Conservation (phyloP, 352 stramenopile species). For the Plasmopara halstedii region DNA sequence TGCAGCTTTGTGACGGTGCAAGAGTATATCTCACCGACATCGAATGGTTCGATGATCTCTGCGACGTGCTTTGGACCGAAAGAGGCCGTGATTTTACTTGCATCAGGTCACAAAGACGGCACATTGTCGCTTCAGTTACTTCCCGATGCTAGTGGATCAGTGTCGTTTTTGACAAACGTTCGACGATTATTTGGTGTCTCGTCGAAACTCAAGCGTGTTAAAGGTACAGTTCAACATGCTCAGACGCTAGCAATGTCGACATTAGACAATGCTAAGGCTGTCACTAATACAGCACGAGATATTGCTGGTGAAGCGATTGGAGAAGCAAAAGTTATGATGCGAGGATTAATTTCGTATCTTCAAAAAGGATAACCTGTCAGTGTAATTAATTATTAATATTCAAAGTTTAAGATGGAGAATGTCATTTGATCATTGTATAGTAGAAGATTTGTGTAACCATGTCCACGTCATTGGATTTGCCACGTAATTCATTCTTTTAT, state of each 20-base stretch:
- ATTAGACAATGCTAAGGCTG: conserved; percentile 71
- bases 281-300: conserved; percentile 74
- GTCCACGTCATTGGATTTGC: too few species aligned
- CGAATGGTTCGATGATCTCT: conserved; percentile 40
- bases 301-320: conserved; percentile 79
- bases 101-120: conserved; percentile 60
- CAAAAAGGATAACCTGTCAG: conserved; percentile 38
- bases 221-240: conserved; percentile 82
- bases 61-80: conserved; percentile 57
- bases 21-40: conserved; percentile 43
- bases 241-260: conserved; percentile 79
- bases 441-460: too few species aligned
- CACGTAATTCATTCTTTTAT: conserved; percentile 13
- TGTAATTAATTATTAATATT: too few species aligned
- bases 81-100: conserved; percentile 69
- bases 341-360: conserved; percentile 63
- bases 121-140: conserved; percentile 74
- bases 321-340: conserved; percentile 79
- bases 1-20: conserved; percentile 62
- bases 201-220: conserved; percentile 81
- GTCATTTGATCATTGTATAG: background rate
- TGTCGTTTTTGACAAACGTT: conserved; percentile 70
- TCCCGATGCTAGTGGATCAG: conserved; percentile 65
- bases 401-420: background rate
- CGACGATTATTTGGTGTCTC: conserved; percentile 68